Evolutionary conservation across 129 eudicot species (phyloP), one percentile per base, ranked within the genome.

Genomic region (Apium graveolens): DNA sequence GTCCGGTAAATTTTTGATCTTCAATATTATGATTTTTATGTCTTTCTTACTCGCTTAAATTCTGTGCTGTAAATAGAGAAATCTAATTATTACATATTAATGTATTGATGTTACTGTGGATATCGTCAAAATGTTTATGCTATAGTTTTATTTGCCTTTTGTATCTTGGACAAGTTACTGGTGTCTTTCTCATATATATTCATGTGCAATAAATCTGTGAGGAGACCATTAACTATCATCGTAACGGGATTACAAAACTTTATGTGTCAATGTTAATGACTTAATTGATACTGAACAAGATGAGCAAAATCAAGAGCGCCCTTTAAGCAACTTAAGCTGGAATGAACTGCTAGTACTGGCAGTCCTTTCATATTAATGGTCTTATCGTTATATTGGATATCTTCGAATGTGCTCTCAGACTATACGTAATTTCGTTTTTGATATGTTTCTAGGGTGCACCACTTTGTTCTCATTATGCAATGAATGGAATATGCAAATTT

Each of bases 401-500:
- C 9, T 2, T 14, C 21, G 17, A 75, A 7, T 37, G 71, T 37
- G 70, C n/a, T 24, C 26, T 21, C 11, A n/a, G 11, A n/a, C 34
- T 5, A 37, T 37, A 6, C 14, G 7, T 34, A 35, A 37, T 34
- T 29, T 42, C 20, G n/a, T 35, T 29, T 46, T 31, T 49, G 32
- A 24, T 77, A 12, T 48, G 57, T 79, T 74, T 57, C 43, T 66
- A 93, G 98, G 98, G 92, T 80, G 90, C 92, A 73, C 90, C 98
- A 29, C 77, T 91, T 69, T 93, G 98, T 65, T 84, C 89, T 78
- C 93, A 93, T 85, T 93, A 86, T 81, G 88, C 91, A 55, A 87
- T 86, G 81, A 90, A 91, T 13, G 95, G 97, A 83, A 87, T 86
- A 35, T 93, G 98, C 96, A 91, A 87, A 35, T 93, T 89, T 32